Evolutionary conservation across 1,284 basidiomycete species (phyloP), one percentile per base, ranked within the genome.

Genomic region (Ustilago crameri): DNA sequence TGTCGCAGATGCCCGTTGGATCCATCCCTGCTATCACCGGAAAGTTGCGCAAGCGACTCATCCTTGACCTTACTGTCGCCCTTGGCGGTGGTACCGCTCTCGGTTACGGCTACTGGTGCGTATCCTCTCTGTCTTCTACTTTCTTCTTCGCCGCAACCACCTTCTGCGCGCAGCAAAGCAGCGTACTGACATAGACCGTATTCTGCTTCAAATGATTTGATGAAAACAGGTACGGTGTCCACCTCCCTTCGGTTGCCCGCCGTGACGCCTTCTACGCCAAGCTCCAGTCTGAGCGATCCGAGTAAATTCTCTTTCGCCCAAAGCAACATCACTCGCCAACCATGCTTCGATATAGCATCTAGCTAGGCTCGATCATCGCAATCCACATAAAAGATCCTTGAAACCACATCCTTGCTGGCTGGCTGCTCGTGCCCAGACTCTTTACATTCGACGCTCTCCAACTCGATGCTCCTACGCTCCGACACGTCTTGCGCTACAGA

Each of bases 1-100:
- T 9, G 24, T 41, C 20, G 24, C 54, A 58, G 56, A 78, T 78
- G 76, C 74, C 76, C 49, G 71, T 74, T 53, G 74, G 71, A 62
- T 55, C 70, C 46, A 71, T 80, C 59, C 60, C 79, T 30, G 60
- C 79, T 59, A 80, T 80, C 69, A 80, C 79, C 44, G 79, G 79
- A 54, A 80, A 79, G 74, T 64, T 80, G 59, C 79, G 79, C 63
- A 80, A 80, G 76, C 73, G 79, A 51, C 71, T 80, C 43, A 80
- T 80, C 54, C 75, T 80, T 49, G 79, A 80, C 64, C 64, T 80
- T 43, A 71, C 65, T 48, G 77, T 80, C 57, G 79, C 77, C 37
- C 66, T 80, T 24, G 79, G 79, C 23, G 77, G 77, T 46, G 79
- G 79, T 27, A 73, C 68, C 34, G 77, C 68, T 40, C 68, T 75